These are phyloP conservation scores for Asterochloris erici DNA, from an alignment of 139 green algal species.

Conservation along the genomic window DNA sequence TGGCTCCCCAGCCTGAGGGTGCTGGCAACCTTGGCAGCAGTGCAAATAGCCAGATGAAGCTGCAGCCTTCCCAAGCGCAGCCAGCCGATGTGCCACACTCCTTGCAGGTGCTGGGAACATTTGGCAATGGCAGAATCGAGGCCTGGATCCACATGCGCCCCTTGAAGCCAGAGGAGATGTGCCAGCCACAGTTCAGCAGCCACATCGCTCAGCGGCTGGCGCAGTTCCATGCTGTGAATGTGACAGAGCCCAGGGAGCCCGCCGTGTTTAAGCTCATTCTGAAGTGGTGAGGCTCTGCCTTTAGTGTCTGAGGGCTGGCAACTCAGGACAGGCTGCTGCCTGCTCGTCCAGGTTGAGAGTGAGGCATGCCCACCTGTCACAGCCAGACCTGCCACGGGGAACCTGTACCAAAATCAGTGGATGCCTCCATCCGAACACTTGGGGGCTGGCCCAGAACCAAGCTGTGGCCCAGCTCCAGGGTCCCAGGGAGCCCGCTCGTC, in stretches of 20 bases:
- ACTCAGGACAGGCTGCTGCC: too few species aligned
- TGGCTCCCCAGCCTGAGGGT: not conserved
- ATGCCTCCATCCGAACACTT: too few species aligned
- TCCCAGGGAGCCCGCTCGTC: too few species aligned
- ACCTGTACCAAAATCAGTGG: too few species aligned
- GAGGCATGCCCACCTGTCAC: too few species aligned
- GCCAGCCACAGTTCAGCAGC: constrained; percentile 31
- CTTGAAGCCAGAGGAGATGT: constrained; percentile 70
- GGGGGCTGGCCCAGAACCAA: too few species aligned
- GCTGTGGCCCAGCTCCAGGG: too few species aligned
- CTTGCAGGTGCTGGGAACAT: constrained; percentile 67
- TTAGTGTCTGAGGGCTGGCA: too few species aligned
- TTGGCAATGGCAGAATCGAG: constrained; percentile 83
- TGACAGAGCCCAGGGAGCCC: constrained; percentile 7
- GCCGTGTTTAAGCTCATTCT: constrained; percentile 34
- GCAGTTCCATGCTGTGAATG: constrained; percentile 44
- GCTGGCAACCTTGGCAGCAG: not conserved
- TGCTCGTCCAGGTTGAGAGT: too few species aligned
- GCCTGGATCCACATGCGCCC: constrained; percentile 60
- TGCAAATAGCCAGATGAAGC: not conserved
- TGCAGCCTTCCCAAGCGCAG: not conserved
- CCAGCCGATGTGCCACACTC: not conserved
- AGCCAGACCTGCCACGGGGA: too few species aligned
- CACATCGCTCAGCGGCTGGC: constrained; percentile 59
- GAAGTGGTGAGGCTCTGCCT: constrained; percentile 17